A percentile compares a stretch with the other conserved stretches of the same genome.
Evolutionary conservation across 352 stramenopile genomes (phyloP).

Genomic region (Phytophthora pisi): DNA sequence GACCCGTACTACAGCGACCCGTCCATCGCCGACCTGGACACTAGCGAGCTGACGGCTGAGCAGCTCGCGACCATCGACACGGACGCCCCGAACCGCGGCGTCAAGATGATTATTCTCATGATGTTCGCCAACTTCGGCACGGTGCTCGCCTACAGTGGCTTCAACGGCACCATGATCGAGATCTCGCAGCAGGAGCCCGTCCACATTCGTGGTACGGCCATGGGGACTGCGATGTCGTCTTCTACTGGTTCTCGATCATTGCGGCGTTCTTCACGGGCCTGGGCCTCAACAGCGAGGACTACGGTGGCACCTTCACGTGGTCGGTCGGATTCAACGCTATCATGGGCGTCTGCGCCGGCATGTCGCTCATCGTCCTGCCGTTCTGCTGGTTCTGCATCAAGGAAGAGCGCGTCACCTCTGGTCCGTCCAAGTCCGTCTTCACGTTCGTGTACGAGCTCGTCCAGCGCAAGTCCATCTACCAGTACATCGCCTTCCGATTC

Average conservation of each 20-base stretch:
- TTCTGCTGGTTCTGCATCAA: conserved; percentile 58
- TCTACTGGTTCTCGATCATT: conserved; percentile 45
- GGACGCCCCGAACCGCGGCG: conserved; percentile 47
- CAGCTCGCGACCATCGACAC: conserved; percentile 49
- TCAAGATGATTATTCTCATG: conserved; percentile 69
- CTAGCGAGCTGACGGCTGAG: conserved; percentile 32
- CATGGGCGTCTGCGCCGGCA: conserved; percentile 47
- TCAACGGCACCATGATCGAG: conserved; percentile 69
- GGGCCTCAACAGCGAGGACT: conserved; percentile 55
- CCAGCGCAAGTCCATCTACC: conserved; percentile 51
- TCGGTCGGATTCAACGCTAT: conserved; percentile 62
- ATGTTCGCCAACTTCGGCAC: conserved; percentile 79
- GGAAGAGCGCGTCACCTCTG: conserved; percentile 36
- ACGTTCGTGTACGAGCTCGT: conserved; percentile 50
- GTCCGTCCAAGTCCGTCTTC: conserved; percentile 44
- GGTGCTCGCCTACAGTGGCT: conserved; percentile 74
- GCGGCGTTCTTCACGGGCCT: conserved; percentile 55
- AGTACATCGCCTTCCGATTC: conserved; percentile 62
- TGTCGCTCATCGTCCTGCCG: conserved; percentile 46
- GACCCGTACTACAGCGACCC: conserved; percentile 54
- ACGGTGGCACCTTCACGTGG: conserved; percentile 60
- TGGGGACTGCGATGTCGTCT: conserved; percentile 45
- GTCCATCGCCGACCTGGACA: conserved; percentile 38
- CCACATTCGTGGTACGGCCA: conserved; percentile 42
- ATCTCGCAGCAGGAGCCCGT: conserved; percentile 60